These are phyloP conservation scores for Schizophyllum commune DNA, from an alignment of 1,284 basidiomycete species.

Conservation along the genomic window DNA sequence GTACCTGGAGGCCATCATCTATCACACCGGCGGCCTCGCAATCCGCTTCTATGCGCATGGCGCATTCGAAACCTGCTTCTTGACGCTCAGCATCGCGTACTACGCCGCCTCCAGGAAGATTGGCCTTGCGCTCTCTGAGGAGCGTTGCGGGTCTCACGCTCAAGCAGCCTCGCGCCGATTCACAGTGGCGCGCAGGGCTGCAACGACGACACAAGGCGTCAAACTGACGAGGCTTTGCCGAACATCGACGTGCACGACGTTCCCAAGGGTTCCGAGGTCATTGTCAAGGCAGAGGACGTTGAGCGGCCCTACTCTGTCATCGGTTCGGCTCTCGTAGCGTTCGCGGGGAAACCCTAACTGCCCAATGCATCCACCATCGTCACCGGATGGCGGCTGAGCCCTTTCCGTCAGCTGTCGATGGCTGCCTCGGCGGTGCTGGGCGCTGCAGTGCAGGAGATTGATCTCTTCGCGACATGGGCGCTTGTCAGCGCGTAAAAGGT, in stretches of 20 bases:
- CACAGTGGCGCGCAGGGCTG: slow-evolving; percentile 85
- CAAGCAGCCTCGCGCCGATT: slow-evolving; percentile 85
- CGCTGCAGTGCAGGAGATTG: no score
- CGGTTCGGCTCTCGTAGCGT: slow-evolving; percentile 81
- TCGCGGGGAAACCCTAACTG: slow-evolving; percentile 64
- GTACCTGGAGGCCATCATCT: slow-evolving; percentile 70
- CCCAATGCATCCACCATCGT: slow-evolving; percentile 99
- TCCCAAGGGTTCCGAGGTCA: slow-evolving; percentile 80
- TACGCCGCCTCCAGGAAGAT: slow-evolving; percentile 51
- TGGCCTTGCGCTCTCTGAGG: slow-evolving; percentile 77
- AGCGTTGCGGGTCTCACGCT: slow-evolving; percentile 74
- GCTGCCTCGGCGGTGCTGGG: not conserved
- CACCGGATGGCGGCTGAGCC: slow-evolving; percentile 90
- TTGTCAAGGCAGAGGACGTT: slow-evolving; percentile 68
- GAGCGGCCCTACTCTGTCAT: slow-evolving; percentile 91
- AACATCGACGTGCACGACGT: slow-evolving; percentile 68
- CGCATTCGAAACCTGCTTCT: slow-evolving; percentile 67
- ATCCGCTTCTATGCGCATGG: slow-evolving; percentile 50
- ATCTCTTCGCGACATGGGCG: no score
- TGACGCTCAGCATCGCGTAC: slow-evolving; percentile 75
- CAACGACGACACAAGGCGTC: slow-evolving; percentile 89
- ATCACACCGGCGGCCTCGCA: slow-evolving; percentile 25
- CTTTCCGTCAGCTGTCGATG: no score
- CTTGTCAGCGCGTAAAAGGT: no score
- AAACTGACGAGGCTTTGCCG: slow-evolving; percentile 78